phyloP scores from a whole-genome alignment of 208 protist genomes.

The Crithidia mellificae region DNA sequence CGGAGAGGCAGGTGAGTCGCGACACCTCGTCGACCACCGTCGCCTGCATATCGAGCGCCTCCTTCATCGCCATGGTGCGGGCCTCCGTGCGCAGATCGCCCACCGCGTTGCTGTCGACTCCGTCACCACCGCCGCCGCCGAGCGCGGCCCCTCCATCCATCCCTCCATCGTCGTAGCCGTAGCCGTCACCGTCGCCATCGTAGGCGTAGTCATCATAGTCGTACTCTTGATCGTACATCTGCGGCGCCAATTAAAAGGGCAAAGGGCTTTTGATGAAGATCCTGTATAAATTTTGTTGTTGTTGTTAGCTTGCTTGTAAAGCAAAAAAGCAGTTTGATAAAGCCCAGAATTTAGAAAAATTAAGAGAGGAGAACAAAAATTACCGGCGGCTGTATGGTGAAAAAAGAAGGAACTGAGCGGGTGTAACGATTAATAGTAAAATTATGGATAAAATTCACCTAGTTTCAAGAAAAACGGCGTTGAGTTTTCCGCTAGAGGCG shows the following conservation, averaged over 20 bases:
- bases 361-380: too few species aligned
- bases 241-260: too few species aligned
- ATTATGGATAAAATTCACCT: too few species aligned
- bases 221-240: constrained; percentile 22
- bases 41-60: constrained; percentile 26
- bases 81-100: constrained; percentile 11
- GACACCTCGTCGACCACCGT: constrained; percentile 19
- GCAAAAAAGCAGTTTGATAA: too few species aligned
- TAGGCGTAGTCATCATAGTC: constrained; percentile 30
- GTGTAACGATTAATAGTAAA: too few species aligned
- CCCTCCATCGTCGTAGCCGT: constrained; percentile 18
- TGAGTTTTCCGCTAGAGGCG: too few species aligned
- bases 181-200: constrained; percentile 18
- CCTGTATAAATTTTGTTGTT: too few species aligned
- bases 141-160: background rate
- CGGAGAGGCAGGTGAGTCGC: constrained; percentile 21
- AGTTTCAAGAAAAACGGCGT: too few species aligned
- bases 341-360: too few species aligned
- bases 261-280: too few species aligned
- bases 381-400: too few species aligned
- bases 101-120: background rate
- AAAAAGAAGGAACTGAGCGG: too few species aligned
- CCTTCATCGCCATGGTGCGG: constrained; percentile 19
- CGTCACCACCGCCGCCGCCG: background rate
- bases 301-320: background rate